These are phyloP conservation scores for Phaeomoniella chlamydospora DNA, from an alignment of 2,329 filamentous ascomycete species.

Conservation along the genomic window DNA sequence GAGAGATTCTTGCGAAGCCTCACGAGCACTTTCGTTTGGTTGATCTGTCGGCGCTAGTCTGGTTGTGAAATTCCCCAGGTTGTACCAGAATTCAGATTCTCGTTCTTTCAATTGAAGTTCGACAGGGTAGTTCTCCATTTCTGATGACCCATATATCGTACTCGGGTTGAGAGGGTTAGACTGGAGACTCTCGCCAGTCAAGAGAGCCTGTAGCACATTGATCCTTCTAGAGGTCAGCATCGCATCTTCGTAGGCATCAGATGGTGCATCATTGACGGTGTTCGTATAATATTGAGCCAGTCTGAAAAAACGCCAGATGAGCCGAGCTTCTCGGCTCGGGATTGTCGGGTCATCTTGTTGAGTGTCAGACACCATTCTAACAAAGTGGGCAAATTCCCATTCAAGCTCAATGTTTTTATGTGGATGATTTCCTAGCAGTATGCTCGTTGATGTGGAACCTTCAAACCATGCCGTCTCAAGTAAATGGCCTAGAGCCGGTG, in stretches of 20 bases:
- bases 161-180: background rate
- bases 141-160: background rate
- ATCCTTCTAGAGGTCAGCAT: background rate
- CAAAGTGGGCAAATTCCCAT: background rate
- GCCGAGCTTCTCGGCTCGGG: background rate
- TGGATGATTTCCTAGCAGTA: background rate
- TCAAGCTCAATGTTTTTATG: background rate
- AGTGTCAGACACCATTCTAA: background rate
- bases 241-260: background rate
- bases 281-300: background rate
- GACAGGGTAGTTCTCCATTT: background rate
- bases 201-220: background rate
- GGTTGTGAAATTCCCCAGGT: background rate
- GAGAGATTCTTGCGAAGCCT: conserved; percentile 22
- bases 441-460: background rate
- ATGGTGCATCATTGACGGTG: background rate
- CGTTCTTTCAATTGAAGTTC: background rate
- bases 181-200: background rate
- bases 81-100: conserved; percentile 1
- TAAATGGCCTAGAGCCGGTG: background rate
- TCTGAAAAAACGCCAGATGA: background rate
- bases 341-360: background rate
- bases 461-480: background rate
- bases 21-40: background rate
- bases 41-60: background rate